Conservation (phyloP, 164 flowering plant genomes). For the Protea cynaroides region DNA sequence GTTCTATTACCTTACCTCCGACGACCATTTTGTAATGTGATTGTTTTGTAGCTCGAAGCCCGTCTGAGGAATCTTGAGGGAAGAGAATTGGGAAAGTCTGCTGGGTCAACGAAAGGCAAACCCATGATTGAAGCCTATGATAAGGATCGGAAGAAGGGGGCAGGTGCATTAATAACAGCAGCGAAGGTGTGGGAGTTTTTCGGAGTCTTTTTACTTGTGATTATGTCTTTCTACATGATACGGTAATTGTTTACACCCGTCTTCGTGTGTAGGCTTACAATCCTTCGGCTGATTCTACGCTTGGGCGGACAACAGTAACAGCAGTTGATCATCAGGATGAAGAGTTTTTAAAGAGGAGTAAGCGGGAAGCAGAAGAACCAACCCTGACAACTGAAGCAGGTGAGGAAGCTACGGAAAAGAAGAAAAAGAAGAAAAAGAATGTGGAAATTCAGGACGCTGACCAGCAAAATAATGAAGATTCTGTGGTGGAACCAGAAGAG, state of each 20-base stretch:
- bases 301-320: conserved; percentile 24
- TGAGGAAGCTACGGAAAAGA: conserved; percentile 25
- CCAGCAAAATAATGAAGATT: conserved; percentile 8
- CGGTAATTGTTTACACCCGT: background rate
- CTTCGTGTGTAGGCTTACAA: conserved; percentile 54
- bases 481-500: conserved; percentile 17
- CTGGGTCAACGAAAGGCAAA: conserved; percentile 91
- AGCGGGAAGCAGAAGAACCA: conserved; percentile 21
- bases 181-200: conserved; percentile 54
- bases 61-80: conserved; percentile 83
- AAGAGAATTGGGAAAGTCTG: conserved; percentile 67
- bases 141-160: conserved; percentile 74
- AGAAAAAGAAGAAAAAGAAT: conserved; percentile 49
- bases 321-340: background rate
- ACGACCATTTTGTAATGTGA: background rate
- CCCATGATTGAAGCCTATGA: conserved; percentile 80
- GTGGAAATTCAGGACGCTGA: conserved; percentile 15
- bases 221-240: background rate
- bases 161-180: conserved; percentile 66
- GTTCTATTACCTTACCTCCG: background rate
- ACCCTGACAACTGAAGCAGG: conserved; percentile 10
- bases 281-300: conserved; percentile 60
- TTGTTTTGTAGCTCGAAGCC: conserved; percentile 61
- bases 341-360: conserved; percentile 23
- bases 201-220: background rate